Base-by-base conservation (phyloP, 2,329 filamentous ascomycete species). In the Ophiognomonia clavigignenti-juglandacearum region DNA sequence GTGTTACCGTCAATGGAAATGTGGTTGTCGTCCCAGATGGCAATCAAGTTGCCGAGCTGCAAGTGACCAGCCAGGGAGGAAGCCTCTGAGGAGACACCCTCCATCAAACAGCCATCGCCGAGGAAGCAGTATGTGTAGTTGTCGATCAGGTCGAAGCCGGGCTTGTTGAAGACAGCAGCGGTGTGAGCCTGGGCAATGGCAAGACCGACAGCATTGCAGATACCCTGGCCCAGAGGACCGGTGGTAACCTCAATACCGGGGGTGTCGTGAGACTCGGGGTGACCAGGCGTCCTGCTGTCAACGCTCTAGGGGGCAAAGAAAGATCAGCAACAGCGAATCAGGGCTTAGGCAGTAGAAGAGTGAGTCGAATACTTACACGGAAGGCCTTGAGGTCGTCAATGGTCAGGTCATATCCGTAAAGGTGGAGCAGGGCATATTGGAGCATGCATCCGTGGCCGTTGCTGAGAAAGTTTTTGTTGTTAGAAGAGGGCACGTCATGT, bases 361-460 rank as follows among this genome's bases (percentile, higher is more conserved):
- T n/a, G 5, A 11, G 4, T 8, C 14, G 24, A 23, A 20, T 50
- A 78, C 88, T 70, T 82, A 96, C 90, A 71, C 93, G 86, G 88
- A 98, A 98, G 61, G 77, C 73, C 83, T 97, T 98, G 60, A 98
- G 71, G 73, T 97, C 93, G 63, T 98, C 88, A 53, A 98, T 77
- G 63, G 81, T 80, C 59, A 98, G 61, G 55, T 74, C 81, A 70
- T 95, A 98, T 69, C 93, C 93, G 72, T 91, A 96, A 48, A 98
- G 80, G 78, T 98, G 93, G 63, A 98, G 86, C 59, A 98, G 82
- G 63, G 92, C 87, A 84, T 98, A 98, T 71, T 96, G 93, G 53
- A 98, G 88, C 91, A 98, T 96, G 82, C 93, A 98, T 61, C 86
- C 93, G 75, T 98, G 93, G 61, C 93, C 93, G 78, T 98, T 98